Evolutionary conservation across 257 asterid species (phyloP), one percentile per base, ranked within the genome.

Genomic region (Prunella vulgaris): DNA sequence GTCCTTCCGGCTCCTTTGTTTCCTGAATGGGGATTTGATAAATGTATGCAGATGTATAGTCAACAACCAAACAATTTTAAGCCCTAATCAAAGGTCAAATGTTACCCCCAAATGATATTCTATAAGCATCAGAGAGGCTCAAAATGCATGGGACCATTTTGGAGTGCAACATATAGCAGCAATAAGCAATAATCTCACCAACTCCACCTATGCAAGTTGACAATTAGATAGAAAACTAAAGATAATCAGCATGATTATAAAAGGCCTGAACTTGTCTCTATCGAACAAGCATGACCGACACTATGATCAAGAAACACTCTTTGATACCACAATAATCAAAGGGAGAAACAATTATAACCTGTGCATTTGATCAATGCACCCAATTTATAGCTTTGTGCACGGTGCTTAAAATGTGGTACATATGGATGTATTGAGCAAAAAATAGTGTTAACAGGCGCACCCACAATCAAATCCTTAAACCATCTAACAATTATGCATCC

Each of bases 1-100:
- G 95, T 87, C 64, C 87, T 72, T 1, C 95, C 86, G 14, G 88
- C 83, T 33, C 93, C 97, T 71, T 86, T 92, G 91, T 90, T 92
- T 42, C 97, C 97, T 91, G 79, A 64, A 27, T 60, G 68, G 5
- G 20, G 44, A 59, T 48, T 15, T 9, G 6, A 73, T 60, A 64
- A 35, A 25, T 38, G 46, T 51, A 20, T 6, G 25, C 27, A 18
- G 12, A 33, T 10, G 35, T 7, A 42, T 7, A 10, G 24, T 46
- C 44, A 67, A 54, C 53, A 28, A 44, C 13, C 46, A 54, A 21
- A 25, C 10, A 25, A 60, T 21, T 28, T 9, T 1, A 38, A 12
- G 7, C 38, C 20, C 12, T 49, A 49, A 74, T 57, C 37, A 22
- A 27, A 74, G 28, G 18, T 38, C 52, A 25, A 49, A 22, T n/a